Evolutionary conservation across 192 early-diverging fungal species (phyloP).

Genomic region (Thamnidium elegans): DNA sequence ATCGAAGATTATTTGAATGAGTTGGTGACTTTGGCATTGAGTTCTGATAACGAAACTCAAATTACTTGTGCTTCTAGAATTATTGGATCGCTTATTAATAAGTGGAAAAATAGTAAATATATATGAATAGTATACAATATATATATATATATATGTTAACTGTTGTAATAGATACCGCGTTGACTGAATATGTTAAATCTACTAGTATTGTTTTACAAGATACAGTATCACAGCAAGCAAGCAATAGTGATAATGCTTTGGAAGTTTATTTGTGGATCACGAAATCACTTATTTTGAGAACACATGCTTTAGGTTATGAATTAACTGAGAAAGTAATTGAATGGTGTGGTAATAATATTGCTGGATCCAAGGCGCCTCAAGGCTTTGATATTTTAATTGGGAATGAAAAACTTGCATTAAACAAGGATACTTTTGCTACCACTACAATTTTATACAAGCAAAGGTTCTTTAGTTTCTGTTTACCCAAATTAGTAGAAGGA

Average conservation of each 20-base stretch:
- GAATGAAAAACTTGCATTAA: conserved; percentile 68
- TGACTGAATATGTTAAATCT: conserved; percentile 27
- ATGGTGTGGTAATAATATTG: conserved; percentile 41
- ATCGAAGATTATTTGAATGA: conserved; percentile 17
- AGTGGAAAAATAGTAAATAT: conserved; percentile 28
- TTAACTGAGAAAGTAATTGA: conserved; percentile 53
- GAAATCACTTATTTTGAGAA: conserved; percentile 62
- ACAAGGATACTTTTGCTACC: conserved; percentile 63
- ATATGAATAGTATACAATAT: conserved; percentile 19
- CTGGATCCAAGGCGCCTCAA: conserved; percentile 55
- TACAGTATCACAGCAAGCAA: neutral
- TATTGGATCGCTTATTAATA: conserved; percentile 35
- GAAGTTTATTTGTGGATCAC: conserved; percentile 36
- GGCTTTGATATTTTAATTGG: conserved; percentile 74
- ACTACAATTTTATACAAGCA: conserved; percentile 79
- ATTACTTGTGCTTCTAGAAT: conserved; percentile 16
- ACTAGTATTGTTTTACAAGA: conserved; percentile 6
- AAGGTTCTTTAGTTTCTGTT: conserved; percentile 74
- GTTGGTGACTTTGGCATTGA: conserved; percentile 15
- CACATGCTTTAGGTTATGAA: conserved; percentile 50
- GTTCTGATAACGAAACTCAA: conserved; percentile 7
- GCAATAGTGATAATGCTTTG: conserved; percentile 16
- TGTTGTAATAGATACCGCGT: conserved; percentile 20
- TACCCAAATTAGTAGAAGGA: conserved; percentile 62
- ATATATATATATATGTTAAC: neutral